phyloP scores from a whole-genome alignment of 2,329 filamentous ascomycete species.

The Botryosphaeria agaves region DNA sequence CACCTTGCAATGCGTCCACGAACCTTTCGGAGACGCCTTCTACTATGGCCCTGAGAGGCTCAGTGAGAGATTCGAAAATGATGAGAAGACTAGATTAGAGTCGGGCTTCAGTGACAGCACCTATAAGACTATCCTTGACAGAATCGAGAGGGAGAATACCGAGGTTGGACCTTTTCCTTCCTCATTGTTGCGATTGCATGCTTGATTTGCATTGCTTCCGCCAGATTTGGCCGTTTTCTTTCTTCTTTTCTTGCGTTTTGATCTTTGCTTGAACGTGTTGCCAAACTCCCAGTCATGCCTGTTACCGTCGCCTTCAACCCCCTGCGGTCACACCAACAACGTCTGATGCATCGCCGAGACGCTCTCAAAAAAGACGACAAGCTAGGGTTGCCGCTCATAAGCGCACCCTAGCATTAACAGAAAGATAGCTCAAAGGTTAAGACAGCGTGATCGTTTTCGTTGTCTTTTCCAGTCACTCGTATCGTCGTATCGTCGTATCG shows the following conservation, averaged over 20 bases:
- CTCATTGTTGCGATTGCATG: conserved; percentile 13
- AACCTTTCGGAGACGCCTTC: conserved; percentile 93
- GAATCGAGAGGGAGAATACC: conserved; percentile 52
- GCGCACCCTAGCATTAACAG: too few species aligned
- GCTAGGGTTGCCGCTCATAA: too few species aligned
- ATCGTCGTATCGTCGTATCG: too few species aligned
- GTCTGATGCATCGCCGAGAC: too few species aligned
- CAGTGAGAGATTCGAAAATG: conserved; percentile 58
- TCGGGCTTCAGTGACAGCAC: conserved; percentile 55
- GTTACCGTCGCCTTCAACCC: too few species aligned
- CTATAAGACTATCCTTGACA: conserved; percentile 60
- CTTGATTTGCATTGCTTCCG: conserved; percentile 2
- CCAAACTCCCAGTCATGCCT: too few species aligned
- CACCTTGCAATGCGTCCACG: conserved; percentile 68
- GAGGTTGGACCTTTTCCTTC: too few species aligned
- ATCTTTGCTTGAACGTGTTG: conserved; percentile 4
- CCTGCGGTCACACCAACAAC: too few species aligned
- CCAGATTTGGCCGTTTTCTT: conserved; percentile 1
- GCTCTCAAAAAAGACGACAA: too few species aligned
- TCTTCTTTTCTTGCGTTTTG: conserved; percentile 2
- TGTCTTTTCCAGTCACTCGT: too few species aligned
- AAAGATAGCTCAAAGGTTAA: too few species aligned
- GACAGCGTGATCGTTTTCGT: too few species aligned
- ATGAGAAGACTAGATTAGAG: conserved; percentile 34
- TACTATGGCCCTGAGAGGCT: conserved; percentile 90